Evolutionary conservation across 331 rosid genomes (phyloP), one percentile per base, ranked within the genome.

Genomic region (Rosa hybrid): DNA sequence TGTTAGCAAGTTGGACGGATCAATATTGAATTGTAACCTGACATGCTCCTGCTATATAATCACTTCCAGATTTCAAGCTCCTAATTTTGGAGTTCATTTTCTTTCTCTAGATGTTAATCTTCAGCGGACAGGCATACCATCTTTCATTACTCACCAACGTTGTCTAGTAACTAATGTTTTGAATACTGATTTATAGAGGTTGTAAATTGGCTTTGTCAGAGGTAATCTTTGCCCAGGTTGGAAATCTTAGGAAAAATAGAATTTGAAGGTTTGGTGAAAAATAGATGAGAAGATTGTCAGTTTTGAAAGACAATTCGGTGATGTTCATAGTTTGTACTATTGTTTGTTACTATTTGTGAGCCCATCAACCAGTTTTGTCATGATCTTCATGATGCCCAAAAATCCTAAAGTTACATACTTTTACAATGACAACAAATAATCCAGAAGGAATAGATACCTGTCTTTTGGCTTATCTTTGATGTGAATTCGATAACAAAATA

Each of bases 1-100:
- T 56, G 49, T 64, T 51, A 73, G 30, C 41, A 73, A 20, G 77
- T 54, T 73, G 64, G 48, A 30, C 53, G 12, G 49, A 38, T 54
- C 23, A 20, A 38, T 14, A 20, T 39, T 56, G 21, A 54, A 4
- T 75, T 56, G 51, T 39, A n/a, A 74, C 23, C 78, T 39, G 51
- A 12, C 7, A 45, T 9, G 57, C 46, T 49, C 46, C 50, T 30
- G 12, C 39, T n/a, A 16, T 42, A 14, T 71, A 71, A 14, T 46
- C 3, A 34, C 38, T 34, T 34, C 38, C 38, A 34, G 42, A 25
- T 6, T 71, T 48, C 76, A 72, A 74, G 49, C 77, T 34, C 77
- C 23, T 53, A 39, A n/a, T 7, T 59, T 57, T 41, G 45, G 71
- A 34, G n/a, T 65, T 60, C 54, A 23, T 71, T 71, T 69, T 42